A percentile compares a stretch with the other conserved stretches of the same genome.
phyloP scores from a whole-genome alignment of 805 yeast species.

The Kuraishia molischiana region DNA sequence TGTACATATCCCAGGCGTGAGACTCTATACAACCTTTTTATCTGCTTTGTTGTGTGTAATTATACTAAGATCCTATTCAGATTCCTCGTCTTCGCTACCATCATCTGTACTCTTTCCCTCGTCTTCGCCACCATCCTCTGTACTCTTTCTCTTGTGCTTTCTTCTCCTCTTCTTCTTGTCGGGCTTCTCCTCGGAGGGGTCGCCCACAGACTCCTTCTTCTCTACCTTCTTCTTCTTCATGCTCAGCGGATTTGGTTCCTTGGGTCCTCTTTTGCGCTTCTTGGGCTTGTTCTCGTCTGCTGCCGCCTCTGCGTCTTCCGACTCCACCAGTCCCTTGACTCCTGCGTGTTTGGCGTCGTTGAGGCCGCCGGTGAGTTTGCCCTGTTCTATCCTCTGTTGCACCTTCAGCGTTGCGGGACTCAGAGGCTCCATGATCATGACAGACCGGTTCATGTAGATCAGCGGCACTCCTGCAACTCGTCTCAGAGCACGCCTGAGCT shows the following conservation, averaged over 20 bases:
- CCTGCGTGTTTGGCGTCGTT: conserved; percentile 53
- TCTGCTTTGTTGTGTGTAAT: background rate
- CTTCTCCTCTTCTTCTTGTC: conserved; percentile 12
- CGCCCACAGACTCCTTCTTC: conserved; percentile 8
- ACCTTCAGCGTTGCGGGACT: conserved; percentile 55
- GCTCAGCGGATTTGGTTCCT: conserved; percentile 87
- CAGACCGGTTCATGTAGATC: conserved; percentile 79
- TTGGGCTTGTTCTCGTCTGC: conserved; percentile 16
- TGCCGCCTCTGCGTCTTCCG: conserved; percentile 11
- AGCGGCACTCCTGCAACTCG: conserved; percentile 85
- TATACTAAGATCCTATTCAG: background rate
- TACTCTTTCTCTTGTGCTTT: conserved; percentile 9
- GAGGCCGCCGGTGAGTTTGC: conserved; percentile 69
- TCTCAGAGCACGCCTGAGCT: conserved; percentile 60
- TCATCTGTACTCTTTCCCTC: background rate
- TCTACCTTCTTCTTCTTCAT: conserved; percentile 61
- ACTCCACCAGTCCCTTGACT: conserved; percentile 13
- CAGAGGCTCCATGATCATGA: conserved; percentile 93
- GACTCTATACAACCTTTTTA: too few relatives aligned
- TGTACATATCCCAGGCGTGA: conserved; percentile 4
- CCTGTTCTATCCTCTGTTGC: conserved; percentile 43
- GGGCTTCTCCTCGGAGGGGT: background rate
- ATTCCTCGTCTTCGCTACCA: background rate
- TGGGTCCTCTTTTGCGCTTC: conserved; percentile 55
- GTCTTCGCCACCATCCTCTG: conserved; percentile 1